Evolutionary conservation across 2,329 filamentous ascomycete genomes (phyloP).

Genomic region (Claviceps fusiformis): DNA sequence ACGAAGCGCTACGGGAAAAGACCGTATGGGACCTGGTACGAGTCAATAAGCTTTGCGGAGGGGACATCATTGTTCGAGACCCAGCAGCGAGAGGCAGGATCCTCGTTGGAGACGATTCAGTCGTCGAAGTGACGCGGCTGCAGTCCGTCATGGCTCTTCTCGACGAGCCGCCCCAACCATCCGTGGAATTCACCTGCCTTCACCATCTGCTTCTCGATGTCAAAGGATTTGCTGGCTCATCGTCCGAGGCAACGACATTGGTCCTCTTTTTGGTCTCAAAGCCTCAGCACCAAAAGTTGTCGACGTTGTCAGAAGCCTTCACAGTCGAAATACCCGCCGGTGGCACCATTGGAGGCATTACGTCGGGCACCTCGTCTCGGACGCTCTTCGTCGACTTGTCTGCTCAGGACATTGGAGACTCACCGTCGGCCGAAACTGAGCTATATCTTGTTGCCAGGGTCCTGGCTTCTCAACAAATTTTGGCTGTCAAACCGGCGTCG

Average conservation of each 20-base stretch:
- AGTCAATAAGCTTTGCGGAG: conserved; percentile 87
- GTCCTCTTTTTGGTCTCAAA: conserved; percentile 68
- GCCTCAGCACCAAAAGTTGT: conserved; percentile 45
- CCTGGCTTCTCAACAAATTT: conserved; percentile 42
- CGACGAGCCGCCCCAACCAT: conserved; percentile 60
- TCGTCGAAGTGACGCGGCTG: conserved; percentile 77
- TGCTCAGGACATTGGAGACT: conserved; percentile 55
- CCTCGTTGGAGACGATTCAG: conserved; percentile 82
- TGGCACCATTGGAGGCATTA: conserved; percentile 53
- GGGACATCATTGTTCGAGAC: conserved; percentile 89
- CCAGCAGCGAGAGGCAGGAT: conserved; percentile 71
- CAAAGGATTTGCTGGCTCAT: conserved; percentile 64
- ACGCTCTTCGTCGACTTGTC: conserved; percentile 82
- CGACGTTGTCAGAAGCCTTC: conserved; percentile 71
- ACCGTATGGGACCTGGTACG: conserved; percentile 92
- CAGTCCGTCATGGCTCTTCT: conserved; percentile 95
- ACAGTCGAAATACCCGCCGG: conserved; percentile 63
- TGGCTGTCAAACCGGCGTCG: conserved; percentile 32
- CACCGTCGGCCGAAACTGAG: conserved; percentile 50
- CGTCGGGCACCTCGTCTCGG: conserved; percentile 55
- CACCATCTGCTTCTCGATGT: conserved; percentile 78
- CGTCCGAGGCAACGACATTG: conserved; percentile 61
- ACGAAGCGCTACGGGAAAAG: conserved; percentile 66
- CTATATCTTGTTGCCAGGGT: conserved; percentile 78
- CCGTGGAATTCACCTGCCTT: conserved; percentile 54